These are phyloP conservation scores for Blastobotrys proliferans DNA, from an alignment of 1,139 yeast species.

Conservation along the genomic window DNA sequence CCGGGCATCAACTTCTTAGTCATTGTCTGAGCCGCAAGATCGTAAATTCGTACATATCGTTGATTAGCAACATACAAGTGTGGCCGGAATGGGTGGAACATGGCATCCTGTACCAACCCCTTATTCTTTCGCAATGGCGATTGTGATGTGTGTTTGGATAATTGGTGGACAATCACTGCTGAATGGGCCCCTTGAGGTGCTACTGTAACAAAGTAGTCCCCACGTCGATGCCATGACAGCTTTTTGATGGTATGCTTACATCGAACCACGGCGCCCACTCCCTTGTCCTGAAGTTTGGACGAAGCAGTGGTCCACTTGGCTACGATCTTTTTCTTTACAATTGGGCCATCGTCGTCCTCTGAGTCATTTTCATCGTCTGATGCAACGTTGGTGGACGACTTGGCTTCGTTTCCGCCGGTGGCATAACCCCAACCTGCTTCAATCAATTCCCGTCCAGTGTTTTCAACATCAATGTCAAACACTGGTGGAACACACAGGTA, in stretches of 20 bases:
- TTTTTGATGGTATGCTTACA: slow-evolving; percentile 72
- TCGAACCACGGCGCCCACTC: slow-evolving; percentile 69
- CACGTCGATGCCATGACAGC: slow-evolving; percentile 93
- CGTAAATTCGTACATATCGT: slow-evolving; percentile 85
- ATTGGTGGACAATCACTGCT: slow-evolving; percentile 88
- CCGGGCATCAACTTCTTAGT: slow-evolving; percentile 88
- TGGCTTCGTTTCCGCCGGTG: slow-evolving; percentile 46
- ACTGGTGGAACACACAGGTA: slow-evolving; percentile 84
- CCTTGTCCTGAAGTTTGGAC: slow-evolving; percentile 54
- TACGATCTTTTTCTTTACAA: slow-evolving; percentile 50
- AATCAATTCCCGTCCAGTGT: slow-evolving; percentile 68
- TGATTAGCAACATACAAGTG: slow-evolving; percentile 92
- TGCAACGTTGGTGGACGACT: slow-evolving; percentile 32
- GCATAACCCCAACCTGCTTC: slow-evolving; percentile 94
- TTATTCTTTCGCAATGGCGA: slow-evolving; percentile 91
- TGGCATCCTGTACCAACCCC: slow-evolving; percentile 94
- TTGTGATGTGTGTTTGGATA: slow-evolving; percentile 93
- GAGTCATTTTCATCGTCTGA: slow-evolving; percentile 24
- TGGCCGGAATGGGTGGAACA: slow-evolving; percentile 95
- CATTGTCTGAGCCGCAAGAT: slow-evolving; percentile 78
- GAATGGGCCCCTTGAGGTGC: slow-evolving; percentile 87
- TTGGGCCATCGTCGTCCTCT: slow-evolving; percentile 32
- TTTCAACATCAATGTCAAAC: slow-evolving; percentile 84
- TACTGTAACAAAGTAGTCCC: slow-evolving; percentile 93
- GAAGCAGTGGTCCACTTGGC: slow-evolving; percentile 87